These are phyloP conservation scores for Cadophora malorum DNA, from an alignment of 2,329 filamentous ascomycete species.

Conservation along the genomic window DNA sequence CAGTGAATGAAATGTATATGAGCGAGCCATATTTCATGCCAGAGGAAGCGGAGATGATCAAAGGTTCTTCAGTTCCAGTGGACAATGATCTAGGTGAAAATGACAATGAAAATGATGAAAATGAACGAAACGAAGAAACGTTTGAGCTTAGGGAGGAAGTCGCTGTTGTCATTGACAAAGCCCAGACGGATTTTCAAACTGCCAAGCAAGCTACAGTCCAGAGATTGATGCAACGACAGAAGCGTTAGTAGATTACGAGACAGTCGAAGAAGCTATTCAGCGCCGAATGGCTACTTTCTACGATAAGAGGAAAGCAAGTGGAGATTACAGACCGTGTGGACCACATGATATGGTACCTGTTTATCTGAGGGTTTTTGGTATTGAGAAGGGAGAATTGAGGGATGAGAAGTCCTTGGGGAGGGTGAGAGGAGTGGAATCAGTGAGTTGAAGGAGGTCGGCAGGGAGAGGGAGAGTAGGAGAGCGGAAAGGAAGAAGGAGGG, in stretches of 20 bases:
- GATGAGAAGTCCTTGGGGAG: conserved; percentile 34
- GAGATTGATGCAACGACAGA: conserved; percentile 8
- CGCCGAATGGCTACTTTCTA: conserved; percentile 39
- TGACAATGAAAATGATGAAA: too few species aligned
- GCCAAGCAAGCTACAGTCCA: neutral
- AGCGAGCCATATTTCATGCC: conserved; percentile 42
- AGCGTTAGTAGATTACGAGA: conserved; percentile 24
- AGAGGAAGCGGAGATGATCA: conserved; percentile 36
- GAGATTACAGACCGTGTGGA: conserved; percentile 42
- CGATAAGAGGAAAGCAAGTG: conserved; percentile 42
- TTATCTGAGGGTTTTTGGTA: conserved; percentile 34
- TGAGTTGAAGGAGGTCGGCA: too few species aligned
- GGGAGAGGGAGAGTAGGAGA: too few species aligned
- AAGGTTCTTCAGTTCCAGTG: conserved; percentile 28
- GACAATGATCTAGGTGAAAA: too few species aligned
- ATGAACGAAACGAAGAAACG: too few species aligned
- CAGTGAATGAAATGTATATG: conserved; percentile 42
- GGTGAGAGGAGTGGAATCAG: conserved; percentile 33
- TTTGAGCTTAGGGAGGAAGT: too few species aligned
- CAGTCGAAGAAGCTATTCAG: conserved; percentile 37
- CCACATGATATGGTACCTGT: conserved; percentile 42
- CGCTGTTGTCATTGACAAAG: conserved; percentile 14
- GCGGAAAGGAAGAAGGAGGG: too few species aligned
- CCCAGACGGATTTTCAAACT: conserved; percentile 27
- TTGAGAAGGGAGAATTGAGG: conserved; percentile 31